These are phyloP conservation scores for Pythium periplocum DNA, from an alignment of 352 stramenopile genomes.

Conservation along the genomic window DNA sequence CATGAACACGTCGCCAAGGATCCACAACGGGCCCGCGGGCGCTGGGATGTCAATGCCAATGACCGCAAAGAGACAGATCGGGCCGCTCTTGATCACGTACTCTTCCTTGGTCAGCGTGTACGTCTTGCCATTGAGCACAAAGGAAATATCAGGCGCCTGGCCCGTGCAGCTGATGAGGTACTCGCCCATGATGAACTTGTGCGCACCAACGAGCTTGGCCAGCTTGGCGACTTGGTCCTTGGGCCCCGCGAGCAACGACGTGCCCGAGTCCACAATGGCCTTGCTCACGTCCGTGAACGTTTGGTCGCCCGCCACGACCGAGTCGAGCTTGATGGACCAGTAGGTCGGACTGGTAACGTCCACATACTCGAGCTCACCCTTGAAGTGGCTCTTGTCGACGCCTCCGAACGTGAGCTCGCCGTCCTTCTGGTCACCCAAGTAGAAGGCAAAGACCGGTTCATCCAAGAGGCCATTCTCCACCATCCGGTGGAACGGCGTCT, in stretches of 20 bases:
- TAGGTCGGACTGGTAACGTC: slow-evolving; percentile 64
- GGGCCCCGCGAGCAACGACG: slow-evolving; percentile 92
- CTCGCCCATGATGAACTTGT: slow-evolving; percentile 91
- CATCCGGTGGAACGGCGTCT: slow-evolving; percentile 93
- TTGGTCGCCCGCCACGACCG: slow-evolving; percentile 51
- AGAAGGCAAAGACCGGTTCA: slow-evolving; percentile 94
- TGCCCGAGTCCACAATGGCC: slow-evolving; percentile 96
- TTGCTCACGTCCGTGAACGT: slow-evolving; percentile 47
- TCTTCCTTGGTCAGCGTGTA: slow-evolving; percentile 91
- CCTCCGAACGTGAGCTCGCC: slow-evolving; percentile 80
- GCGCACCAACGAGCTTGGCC: slow-evolving; percentile 80
- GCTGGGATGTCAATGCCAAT: slow-evolving; percentile 93
- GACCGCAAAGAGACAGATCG: slow-evolving; percentile 94
- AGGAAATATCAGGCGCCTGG: slow-evolving; percentile 89
- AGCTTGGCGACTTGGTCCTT: slow-evolving; percentile 86
- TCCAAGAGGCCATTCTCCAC: slow-evolving; percentile 86
- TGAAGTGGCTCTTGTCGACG: slow-evolving; percentile 89
- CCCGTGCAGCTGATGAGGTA: slow-evolving; percentile 94
- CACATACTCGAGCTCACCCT: slow-evolving; percentile 91
- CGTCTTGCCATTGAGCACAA: slow-evolving; percentile 88
- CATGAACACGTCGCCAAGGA: slow-evolving; percentile 95
- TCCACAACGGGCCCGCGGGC: slow-evolving; percentile 67
- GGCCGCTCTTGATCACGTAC: slow-evolving; percentile 90
- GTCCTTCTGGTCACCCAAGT: slow-evolving; percentile 87
- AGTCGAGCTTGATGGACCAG: slow-evolving; percentile 73